Base-by-base conservation (phyloP, 768 basidiomycete genomes). In the Clavulina sp. region DNA sequence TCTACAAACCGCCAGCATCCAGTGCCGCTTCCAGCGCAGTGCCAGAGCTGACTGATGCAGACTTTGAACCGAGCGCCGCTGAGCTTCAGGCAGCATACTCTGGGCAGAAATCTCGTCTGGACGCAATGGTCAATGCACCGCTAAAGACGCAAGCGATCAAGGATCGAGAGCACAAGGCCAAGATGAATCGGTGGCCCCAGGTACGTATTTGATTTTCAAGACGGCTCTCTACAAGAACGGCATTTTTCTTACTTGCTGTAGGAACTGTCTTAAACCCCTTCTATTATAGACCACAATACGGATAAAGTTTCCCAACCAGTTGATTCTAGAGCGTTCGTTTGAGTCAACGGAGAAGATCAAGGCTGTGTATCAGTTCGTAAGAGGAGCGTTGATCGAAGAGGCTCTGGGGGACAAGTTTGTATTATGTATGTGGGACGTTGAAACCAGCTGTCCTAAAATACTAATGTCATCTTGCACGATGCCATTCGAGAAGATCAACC, bases 361-460 rank as follows among this genome's bases (percentile, higher is more conserved):
- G 48, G 70, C 80, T 2, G 76, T 93, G 5, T 92, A 93, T 61
- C 84, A 82, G 6, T 91, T 91, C 56, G 85, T 89, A 49, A 74
- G 81, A 31, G 66, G 70, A 30, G 74, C 76, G 21, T 67, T 93
- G 31, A 68, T 76, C 40, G 82, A 84, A 52, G 84, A 87, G 55
- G 76, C 79, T 41, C 78, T 84, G 61, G 72, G 78, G 2, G 75
- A 76, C 65, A 86, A 87, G 59, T 93, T 89, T 59, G 71, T 88
- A 34, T 70, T 93, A 34, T 92, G 88, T 91, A 58, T 49, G 78
- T 72, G 31, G 19, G 1, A 51, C 16, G 30, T 29, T 51, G 44
- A 18, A 31, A 16, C 13, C 4, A n/a, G n/a, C 4, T 41, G 41
- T 30, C 5, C 43, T 40, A 41, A 23, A 24, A 23, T 6, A 2